A percentile compares a stretch with the other conserved stretches of the same genome.
Evolutionary conservation across 169 alveolate species (phyloP).

Genomic region (Eimeria praecox): DNA sequence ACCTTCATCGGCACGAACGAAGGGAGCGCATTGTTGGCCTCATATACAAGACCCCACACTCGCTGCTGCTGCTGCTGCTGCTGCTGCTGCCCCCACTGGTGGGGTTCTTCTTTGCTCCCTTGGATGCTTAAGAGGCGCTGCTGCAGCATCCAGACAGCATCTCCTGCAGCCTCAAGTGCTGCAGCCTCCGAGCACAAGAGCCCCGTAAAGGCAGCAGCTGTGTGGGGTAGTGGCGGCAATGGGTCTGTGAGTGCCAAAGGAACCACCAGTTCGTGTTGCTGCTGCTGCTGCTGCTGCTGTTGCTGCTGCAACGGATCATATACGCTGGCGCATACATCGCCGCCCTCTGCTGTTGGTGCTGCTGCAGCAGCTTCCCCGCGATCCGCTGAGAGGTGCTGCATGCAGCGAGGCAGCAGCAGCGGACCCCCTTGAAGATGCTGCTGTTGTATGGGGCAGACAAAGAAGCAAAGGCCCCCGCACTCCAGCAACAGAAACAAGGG

Average conservation of each 20-base stretch:
- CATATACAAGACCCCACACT: slow-evolving; percentile 48
- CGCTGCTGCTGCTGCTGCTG: slow-evolving; percentile 43
- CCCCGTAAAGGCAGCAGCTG: slow-evolving; percentile 31
- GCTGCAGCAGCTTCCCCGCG: not conserved
- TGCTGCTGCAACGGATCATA: not conserved
- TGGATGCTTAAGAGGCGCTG: not conserved
- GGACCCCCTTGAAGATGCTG: not conserved
- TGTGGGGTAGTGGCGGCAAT: slow-evolving; percentile 45
- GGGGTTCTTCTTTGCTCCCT: not conserved
- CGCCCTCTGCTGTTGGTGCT: slow-evolving; percentile 34
- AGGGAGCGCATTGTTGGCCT: slow-evolving; percentile 12
- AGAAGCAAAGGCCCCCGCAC: slow-evolving; percentile 47
- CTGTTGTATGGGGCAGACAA: slow-evolving; percentile 47
- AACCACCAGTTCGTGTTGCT: slow-evolving; percentile 15
- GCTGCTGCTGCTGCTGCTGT: not conserved
- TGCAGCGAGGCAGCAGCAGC: not conserved
- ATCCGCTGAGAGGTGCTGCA: slow-evolving; percentile 31
- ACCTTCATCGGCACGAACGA: slow-evolving; percentile 20
- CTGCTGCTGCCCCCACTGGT: not conserved
- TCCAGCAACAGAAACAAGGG: slow-evolving; percentile 74
- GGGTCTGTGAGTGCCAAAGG: slow-evolving; percentile 52
- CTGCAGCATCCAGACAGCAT: slow-evolving; percentile 48
- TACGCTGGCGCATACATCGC: not conserved
- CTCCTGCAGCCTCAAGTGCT: slow-evolving; percentile 60
- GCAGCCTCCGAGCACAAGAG: slow-evolving; percentile 27